Evolutionary conservation across 371 early-diverging fungal genomes (phyloP), one percentile per base, ranked within the genome.

Genomic region (Zychaea mexicana): DNA sequence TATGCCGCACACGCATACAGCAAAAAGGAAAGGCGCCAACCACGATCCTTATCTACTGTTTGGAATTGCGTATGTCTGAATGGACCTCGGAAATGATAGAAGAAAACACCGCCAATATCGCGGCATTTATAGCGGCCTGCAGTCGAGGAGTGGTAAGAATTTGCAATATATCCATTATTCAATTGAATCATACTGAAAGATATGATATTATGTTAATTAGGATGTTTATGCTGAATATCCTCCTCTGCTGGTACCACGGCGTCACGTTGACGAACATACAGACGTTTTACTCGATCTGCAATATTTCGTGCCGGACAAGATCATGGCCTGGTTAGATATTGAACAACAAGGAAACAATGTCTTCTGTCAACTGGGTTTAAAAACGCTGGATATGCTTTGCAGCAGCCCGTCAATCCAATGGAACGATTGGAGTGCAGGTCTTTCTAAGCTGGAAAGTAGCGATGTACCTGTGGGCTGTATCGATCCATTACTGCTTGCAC

Each of bases 351-450:
- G n/a, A 6, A 1, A 24, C n/a, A 13, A 6, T 24, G 24, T 24
- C 13, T 49, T 49, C 12, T 5, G 21, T 17, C 21, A 42, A 30
- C 22, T 65, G 31, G 57, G 53, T 1, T 39, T 65, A 3, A 28
- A 42, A 2, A 54, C 32, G 3, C 53, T 65, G 28, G n/a, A 54
- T 42, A 17, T 28, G 2, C 57, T 65, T 45, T 65, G 49, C 22
- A 22, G 22, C 22, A 49, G 49, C 22, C n/a, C 10, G n/a, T 19
- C 49, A 6, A 24, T 5, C 22, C 4, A 49, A 49, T 49, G 49
- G 49, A 49, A 49, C n/a, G 49, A 49, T 13, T 49, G 49, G 49
- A 22, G 22, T 22, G 19, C 49, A 24, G 49, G 22, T 0, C 21
- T 49, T 12, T 3, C 19, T 12, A 49, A 24, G 9, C 3, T 6